Conservation (phyloP, 2,329 filamentous ascomycete species). For the Nannizziopsis barbatae region DNA sequence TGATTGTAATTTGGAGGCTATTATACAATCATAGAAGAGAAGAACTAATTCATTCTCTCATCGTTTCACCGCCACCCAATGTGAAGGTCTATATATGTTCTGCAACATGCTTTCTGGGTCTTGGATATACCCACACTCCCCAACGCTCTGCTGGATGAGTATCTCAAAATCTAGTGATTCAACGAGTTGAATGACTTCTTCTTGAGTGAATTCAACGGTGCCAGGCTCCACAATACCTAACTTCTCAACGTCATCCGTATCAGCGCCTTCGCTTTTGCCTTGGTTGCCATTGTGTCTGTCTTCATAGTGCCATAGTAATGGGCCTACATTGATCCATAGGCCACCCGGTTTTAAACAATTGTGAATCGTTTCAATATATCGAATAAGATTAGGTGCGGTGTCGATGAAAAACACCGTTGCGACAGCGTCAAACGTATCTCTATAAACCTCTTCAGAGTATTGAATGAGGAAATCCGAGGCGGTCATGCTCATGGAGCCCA, state of each 20-base stretch:
- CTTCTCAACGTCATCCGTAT: slow-evolving; percentile 31
- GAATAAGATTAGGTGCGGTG: slow-evolving; percentile 83
- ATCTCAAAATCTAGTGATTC: slow-evolving; percentile 65
- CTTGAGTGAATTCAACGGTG: slow-evolving; percentile 77
- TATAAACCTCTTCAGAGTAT: slow-evolving; percentile 56
- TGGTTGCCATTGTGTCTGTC: slow-evolving; percentile 50
- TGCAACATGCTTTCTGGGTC: slow-evolving; percentile 76
- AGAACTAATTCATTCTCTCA: neutral
- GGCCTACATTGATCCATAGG: slow-evolving; percentile 79
- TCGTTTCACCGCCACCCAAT: slow-evolving; percentile 73
- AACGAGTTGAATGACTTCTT: slow-evolving; percentile 72
- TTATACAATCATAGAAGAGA: too few relatives aligned
- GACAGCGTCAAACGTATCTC: slow-evolving; percentile 63
- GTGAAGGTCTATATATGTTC: slow-evolving; percentile 65
- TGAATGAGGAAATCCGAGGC: slow-evolving; percentile 86
- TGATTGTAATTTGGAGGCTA: too few relatives aligned
- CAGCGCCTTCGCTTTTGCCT: slow-evolving; percentile 39
- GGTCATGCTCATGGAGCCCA: slow-evolving; percentile 78
- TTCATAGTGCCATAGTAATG: slow-evolving; percentile 91
- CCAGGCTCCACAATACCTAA: slow-evolving; percentile 77
- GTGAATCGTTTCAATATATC: slow-evolving; percentile 73
- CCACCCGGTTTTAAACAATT: slow-evolving; percentile 69
- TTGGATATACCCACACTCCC: slow-evolving; percentile 63
- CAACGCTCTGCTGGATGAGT: slow-evolving; percentile 49
- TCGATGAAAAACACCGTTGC: slow-evolving; percentile 93